Percentiles rank a stretch among this genome's conserved stretches.
These are phyloP conservation scores for Scleromitrula shiraiana DNA, from an alignment of 2,329 filamentous ascomycete genomes.

Conservation along the genomic window DNA sequence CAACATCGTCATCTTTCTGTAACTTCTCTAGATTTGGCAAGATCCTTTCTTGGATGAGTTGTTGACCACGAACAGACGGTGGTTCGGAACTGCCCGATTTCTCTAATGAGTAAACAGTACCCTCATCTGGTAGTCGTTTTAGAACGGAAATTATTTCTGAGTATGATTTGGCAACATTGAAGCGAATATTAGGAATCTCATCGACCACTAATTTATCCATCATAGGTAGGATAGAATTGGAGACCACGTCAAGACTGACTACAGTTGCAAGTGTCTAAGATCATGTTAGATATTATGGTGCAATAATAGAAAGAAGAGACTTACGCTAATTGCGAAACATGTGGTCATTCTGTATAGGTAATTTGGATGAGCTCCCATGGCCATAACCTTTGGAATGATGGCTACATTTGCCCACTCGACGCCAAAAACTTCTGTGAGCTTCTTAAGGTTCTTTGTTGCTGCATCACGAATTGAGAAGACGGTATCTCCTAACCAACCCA, in stretches of 20 bases:
- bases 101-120: constrained; percentile 77
- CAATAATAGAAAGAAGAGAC: constrained; percentile 27
- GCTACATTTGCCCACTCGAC: constrained; percentile 96
- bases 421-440: constrained; percentile 96
- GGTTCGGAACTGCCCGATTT: constrained; percentile 57
- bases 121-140: constrained; percentile 80
- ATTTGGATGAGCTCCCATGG: constrained; percentile 96
- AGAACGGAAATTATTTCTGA: constrained; percentile 83
- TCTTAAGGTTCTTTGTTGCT: constrained; percentile 94
- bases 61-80: constrained; percentile 64
- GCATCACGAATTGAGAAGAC: constrained; percentile 98
- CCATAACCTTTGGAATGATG: constrained; percentile 97
- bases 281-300: constrained; percentile 23
- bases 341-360: constrained; percentile 99
- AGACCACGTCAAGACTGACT: constrained; percentile 87
- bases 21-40: constrained; percentile 88
- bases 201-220: constrained; percentile 89
- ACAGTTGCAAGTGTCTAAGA: constrained; percentile 82
- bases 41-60: constrained; percentile 79
- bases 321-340: constrained; percentile 97
- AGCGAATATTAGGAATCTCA: constrained; percentile 97
- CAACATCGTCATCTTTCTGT: constrained; percentile 94
- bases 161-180: constrained; percentile 99
- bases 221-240: constrained; percentile 89
- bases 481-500: constrained; percentile 97